Base-by-base conservation (phyloP, 164 flowering plant species). In the Nymphaea thermarum region DNA sequence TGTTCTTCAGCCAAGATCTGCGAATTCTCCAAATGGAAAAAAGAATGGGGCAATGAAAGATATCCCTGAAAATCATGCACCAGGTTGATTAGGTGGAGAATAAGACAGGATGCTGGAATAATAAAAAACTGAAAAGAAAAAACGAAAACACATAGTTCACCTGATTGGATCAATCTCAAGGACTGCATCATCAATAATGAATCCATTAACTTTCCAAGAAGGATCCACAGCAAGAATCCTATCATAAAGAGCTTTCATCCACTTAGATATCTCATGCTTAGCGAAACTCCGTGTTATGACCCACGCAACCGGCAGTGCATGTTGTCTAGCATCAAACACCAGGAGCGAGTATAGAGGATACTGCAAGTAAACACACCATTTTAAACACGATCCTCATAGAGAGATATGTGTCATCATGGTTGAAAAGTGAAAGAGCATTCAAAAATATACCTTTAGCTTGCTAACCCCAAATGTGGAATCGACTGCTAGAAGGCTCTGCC, bases 231-330 rank as follows among this genome's bases (percentile, higher is more conserved):
- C 64, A 65, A 68, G 85, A 69, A 86, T 88, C 70, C 90, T 84
- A 73, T 82, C 85, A 74, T 77, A 70, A 63, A 94, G 82, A 66
- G 93, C 90, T 78, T 84, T 94, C 93, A 87, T 87, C 98, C 99
- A 94, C 74, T 86, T 91, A n/a, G 82, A 70, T 53, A 90, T 76
- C 76, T 88, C 91, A 69, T 75, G 74, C 80, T 80, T 82, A 2
- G 89, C 82, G 80, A 78, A 75, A 80, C 89, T 91, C 59, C 95
- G 87, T 15, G 93, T 89, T 47, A 93, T 84, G 65, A 91, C 75
- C 97, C 97, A 93, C 60, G 96, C 96, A 76, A 94, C 86, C 59
- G 99, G 96, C 44, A 94, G 96, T 69, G 96, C 96, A 80, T 91
- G 98, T 65, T 86, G 92, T 69, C 95, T 86, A 45, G 99, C 91